Conservation (phyloP, 257 asterid genomes). For the Nicotiana undulata region DNA sequence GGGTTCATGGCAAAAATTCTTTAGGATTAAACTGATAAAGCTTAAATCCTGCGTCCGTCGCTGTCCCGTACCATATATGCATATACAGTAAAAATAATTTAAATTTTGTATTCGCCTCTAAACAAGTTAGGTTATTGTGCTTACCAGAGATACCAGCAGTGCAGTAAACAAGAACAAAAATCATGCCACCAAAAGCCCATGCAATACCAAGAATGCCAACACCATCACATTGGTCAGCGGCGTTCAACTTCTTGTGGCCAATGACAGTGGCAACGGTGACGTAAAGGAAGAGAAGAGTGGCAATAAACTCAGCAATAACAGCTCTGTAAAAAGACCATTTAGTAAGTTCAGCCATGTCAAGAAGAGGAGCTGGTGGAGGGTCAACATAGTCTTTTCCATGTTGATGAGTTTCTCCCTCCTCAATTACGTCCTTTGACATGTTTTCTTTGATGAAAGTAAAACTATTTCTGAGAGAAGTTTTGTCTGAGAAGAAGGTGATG, state of each 20-base stretch:
- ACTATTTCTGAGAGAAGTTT: too few relatives aligned
- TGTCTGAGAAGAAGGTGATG: background rate
- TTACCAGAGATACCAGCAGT: conserved; percentile 9
- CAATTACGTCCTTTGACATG: conserved; percentile 2
- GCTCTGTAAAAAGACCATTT: conserved; percentile 6
- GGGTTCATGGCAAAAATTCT: too few relatives aligned
- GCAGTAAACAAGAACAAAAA: background rate
- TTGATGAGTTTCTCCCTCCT: conserved; percentile 2
- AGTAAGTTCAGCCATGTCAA: background rate
- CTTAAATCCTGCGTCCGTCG: background rate
- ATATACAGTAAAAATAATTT: background rate
- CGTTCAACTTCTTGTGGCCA: background rate
- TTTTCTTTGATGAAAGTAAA: background rate
- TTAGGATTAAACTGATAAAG: too few relatives aligned
- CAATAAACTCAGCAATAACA: background rate
- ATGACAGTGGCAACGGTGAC: background rate
- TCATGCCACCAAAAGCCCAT: conserved; percentile 10
- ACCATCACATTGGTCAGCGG: background rate
- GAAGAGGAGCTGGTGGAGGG: conserved; percentile 1
- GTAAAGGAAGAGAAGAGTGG: conserved; percentile 1
- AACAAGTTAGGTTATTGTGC: background rate
- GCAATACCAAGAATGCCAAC: conserved; percentile 7
- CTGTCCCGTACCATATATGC: background rate
- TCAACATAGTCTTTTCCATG: conserved; percentile 7
- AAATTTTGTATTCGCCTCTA: too few relatives aligned